A percentile compares a stretch with the other conserved stretches of the same genome.
phyloP scores from a whole-genome alignment of 2,329 filamentous ascomycete genomes.

The Diaporthe helianthi region DNA sequence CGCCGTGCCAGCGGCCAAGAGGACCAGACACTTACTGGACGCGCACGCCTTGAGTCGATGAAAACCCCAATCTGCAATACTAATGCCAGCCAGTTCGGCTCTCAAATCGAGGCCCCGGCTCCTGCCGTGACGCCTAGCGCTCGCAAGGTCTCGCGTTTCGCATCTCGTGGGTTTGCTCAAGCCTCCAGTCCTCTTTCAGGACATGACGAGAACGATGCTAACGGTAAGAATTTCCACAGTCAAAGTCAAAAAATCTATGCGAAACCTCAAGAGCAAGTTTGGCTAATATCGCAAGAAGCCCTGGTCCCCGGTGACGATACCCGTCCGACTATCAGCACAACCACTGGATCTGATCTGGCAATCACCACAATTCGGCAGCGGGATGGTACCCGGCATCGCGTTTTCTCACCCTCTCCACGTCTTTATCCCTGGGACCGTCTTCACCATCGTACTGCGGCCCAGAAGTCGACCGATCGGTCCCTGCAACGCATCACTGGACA shows the following conservation, averaged over 20 bases:
- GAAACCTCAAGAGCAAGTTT: not conserved
- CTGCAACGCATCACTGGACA: constrained; percentile 26
- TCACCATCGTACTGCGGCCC: constrained; percentile 20
- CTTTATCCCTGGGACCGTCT: constrained; percentile 40
- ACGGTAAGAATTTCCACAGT: constrained; percentile 24
- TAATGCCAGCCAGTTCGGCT: constrained; percentile 28
- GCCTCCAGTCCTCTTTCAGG: constrained; percentile 21
- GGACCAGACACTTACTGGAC: constrained; percentile 37
- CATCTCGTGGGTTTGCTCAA: constrained; percentile 30
- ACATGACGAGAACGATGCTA: constrained; percentile 1
- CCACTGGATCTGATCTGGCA: constrained; percentile 26
- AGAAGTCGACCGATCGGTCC: constrained; percentile 31
- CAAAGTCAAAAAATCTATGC: not conserved
- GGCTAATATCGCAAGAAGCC: constrained; percentile 20
- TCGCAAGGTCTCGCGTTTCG: constrained; percentile 19
- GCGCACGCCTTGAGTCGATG: constrained; percentile 27
- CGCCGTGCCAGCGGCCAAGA: constrained; percentile 37
- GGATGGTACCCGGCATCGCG: constrained; percentile 25
- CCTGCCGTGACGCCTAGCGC: constrained; percentile 11
- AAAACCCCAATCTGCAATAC: constrained; percentile 17
- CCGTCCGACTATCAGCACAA: constrained; percentile 30
- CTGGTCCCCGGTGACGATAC: constrained; percentile 1
- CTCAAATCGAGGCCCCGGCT: not conserved
- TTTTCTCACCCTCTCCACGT: constrained; percentile 30
- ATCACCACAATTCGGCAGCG: constrained; percentile 26